A percentile compares a stretch with the other conserved stretches of the same genome.
Conservation (phyloP, 441 rosid species). For the Adansonia gregorii region DNA sequence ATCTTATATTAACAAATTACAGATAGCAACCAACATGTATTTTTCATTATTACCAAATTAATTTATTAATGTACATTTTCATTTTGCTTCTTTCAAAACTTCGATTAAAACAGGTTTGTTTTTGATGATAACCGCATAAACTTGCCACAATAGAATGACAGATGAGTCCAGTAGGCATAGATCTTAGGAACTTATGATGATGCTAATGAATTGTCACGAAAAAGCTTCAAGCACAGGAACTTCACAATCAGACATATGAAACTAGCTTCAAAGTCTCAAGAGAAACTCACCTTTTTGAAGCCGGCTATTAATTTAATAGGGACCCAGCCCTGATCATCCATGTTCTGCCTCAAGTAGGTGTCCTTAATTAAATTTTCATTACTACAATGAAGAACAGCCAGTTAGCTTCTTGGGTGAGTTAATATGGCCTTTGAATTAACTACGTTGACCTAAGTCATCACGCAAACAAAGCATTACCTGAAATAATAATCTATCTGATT, state of each 20-base stretch:
- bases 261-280: neutral
- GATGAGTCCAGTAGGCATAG: no score
- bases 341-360: conserved; percentile 72
- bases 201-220: no score
- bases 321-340: conserved; percentile 96
- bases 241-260: conserved; percentile 3
- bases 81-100: neutral
- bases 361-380: conserved; percentile 78
- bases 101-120: no score
- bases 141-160: no score
- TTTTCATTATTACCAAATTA: neutral
- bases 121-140: no score
- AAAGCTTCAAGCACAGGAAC: neutral
- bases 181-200: no score
- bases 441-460: conserved; percentile 26
- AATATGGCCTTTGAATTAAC: conserved; percentile 13
- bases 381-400: conserved; percentile 57
- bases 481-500: conserved; percentile 82
- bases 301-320: conserved; percentile 70
- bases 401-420: conserved; percentile 32
- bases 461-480: conserved; percentile 55
- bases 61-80: neutral
- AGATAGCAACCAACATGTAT: neutral
- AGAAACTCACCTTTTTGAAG: conserved; percentile 73
- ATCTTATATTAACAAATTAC: neutral